These are phyloP conservation scores for Lithospermum erythrorhizon DNA, from an alignment of 257 asterid species.

Conservation along the genomic window DNA sequence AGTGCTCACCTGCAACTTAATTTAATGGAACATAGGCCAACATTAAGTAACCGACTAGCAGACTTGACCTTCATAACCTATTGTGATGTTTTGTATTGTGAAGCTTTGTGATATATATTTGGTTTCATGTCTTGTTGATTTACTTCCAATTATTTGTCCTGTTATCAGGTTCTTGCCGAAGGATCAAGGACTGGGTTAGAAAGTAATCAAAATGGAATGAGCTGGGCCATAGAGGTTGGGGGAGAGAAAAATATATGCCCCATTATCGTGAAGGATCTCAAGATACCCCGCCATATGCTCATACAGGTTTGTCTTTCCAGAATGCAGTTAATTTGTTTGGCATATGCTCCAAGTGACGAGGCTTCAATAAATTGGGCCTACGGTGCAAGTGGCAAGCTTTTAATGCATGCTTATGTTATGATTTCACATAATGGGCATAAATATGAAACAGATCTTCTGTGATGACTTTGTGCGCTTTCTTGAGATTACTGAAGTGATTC, in stretches of 20 bases:
- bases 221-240: slow-evolving; percentile 87
- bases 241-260: slow-evolving; percentile 52
- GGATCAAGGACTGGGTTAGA: slow-evolving; percentile 23
- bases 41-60: no score
- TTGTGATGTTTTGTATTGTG: no score
- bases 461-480: slow-evolving; percentile 58
- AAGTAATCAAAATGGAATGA: slow-evolving; percentile 48
- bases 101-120: no score
- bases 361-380: not conserved
- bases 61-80: no score
- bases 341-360: not conserved
- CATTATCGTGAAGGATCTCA: slow-evolving; percentile 72
- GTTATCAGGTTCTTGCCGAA: slow-evolving; percentile 25
- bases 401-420: not conserved
- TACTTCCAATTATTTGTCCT: not conserved
- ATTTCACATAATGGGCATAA: not conserved
- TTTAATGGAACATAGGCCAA: no score
- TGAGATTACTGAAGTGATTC: slow-evolving; percentile 74
- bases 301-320: slow-evolving; percentile 47
- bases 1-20: no score
- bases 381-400: not conserved
- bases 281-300: slow-evolving; percentile 75
- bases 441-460: slow-evolving; percentile 44
- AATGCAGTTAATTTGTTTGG: not conserved
- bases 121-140: not conserved